Base-by-base conservation (phyloP, 768 basidiomycete genomes). In the Pseudohyphozyma bogoriensis region DNA sequence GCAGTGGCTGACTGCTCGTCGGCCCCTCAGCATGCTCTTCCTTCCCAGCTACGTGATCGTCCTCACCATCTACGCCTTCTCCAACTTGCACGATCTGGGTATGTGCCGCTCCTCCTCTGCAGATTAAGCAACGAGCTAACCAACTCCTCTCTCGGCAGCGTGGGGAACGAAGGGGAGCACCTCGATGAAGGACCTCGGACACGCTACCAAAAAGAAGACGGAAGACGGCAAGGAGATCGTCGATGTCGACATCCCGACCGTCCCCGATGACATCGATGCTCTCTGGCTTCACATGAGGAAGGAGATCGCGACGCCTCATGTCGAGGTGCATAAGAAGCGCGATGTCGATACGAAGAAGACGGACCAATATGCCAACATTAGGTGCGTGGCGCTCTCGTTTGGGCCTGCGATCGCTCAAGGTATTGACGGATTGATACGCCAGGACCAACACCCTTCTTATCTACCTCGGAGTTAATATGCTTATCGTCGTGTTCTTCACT, bases 101-200 rank as follows among this genome's bases (percentile, higher is more conserved):
- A 31, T 31, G 47, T 28, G 20, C 47, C 85, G 85, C 35, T 87
- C 85, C 77, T 76, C 65, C 7, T 36, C 32, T 18, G 26, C n/a
- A n/a, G 72, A 60, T n/a, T 40, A 31, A 26, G 47, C 42, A 29
- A 44, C 31, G 26, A 49, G 51, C 49, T 49, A 20, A 46, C 20
- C 28, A n/a, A 22, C 12, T 49, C 29, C 55, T 18, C 18, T 37
- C 42, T 15, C 26, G 36, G 24, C 33, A 55, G 13, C 58, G 12
- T 80, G 81, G 89, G 90, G 90, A 62, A 92, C 90, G 32, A 89
- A 92, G 71, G 89, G 90, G 63, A 88, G 91, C 76, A 90, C 91
- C 67, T 86, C 86, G 42, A 77, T 88, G 18, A 91, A 92, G 74
- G 89, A 93, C 72, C 80, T 93, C 15, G 90, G 90, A 58, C 83